Conservation (phyloP, 164 flowering plant species). For the Santalum album region DNA sequence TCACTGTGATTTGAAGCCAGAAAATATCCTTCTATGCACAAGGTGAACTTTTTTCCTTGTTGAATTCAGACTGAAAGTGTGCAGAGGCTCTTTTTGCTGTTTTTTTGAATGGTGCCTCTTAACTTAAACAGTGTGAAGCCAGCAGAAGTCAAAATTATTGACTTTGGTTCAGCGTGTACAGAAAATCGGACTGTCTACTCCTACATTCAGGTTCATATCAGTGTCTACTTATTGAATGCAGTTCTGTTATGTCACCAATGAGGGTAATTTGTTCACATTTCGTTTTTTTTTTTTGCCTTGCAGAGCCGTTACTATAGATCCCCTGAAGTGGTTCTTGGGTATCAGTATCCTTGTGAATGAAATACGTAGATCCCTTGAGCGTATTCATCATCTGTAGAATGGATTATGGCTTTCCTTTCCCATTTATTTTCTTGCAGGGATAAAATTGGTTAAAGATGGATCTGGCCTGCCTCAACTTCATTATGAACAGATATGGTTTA, state of each 20-base stretch:
- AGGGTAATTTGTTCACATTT: neutral
- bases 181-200: conserved; percentile 97
- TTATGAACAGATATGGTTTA: neutral
- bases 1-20: conserved; percentile 99
- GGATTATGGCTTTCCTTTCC: neutral
- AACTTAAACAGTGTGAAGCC: conserved; percentile 59
- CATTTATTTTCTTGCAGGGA: neutral
- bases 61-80: conserved; percentile 1
- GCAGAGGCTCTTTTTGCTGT: conserved; percentile 5
- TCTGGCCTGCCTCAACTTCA: neutral
- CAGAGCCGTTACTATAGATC: conserved; percentile 99
- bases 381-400: neutral
- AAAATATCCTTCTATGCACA: conserved; percentile 87
- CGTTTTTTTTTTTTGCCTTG: conserved; percentile 20
- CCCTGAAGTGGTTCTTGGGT: conserved; percentile 98
- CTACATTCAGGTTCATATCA: conserved; percentile 75
- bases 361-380: neutral
- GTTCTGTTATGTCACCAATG: neutral
- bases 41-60: conserved; percentile 41
- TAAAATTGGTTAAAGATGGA: neutral
- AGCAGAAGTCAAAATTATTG: conserved; percentile 82
- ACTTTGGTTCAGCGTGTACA: conserved; percentile 99
- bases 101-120: conserved; percentile 15
- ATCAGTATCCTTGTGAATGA: conserved; percentile 77
- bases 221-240: neutral